These are phyloP conservation scores for Fusarium ambrosium DNA, from an alignment of 2,329 filamentous ascomycete genomes.

Conservation along the genomic window DNA sequence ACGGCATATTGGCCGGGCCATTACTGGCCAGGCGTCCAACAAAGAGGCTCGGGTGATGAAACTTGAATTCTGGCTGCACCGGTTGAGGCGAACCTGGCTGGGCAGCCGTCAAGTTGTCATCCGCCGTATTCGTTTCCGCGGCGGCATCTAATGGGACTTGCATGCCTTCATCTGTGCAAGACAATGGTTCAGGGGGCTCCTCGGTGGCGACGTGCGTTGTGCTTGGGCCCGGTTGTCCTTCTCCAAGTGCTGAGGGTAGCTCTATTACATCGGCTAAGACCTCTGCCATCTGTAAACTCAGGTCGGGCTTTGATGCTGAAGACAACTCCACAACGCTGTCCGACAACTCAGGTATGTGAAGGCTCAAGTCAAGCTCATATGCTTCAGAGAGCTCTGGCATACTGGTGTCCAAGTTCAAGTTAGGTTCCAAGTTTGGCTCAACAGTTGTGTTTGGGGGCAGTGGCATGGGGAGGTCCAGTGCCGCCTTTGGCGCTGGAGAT, in stretches of 20 bases:
- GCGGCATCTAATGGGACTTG: conserved; percentile 9
- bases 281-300: not conserved
- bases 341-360: not conserved
- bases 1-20: conserved; percentile 2
- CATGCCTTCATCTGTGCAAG: conserved; percentile 4
- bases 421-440: not conserved
- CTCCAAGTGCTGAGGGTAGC: not conserved
- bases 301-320: conserved; percentile 9
- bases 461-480: not conserved
- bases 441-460: not conserved
- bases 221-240: not conserved
- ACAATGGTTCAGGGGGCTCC: not conserved
- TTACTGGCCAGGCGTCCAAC: conserved; percentile 47
- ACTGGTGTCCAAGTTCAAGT: not conserved
- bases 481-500: not conserved
- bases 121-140: conserved; percentile 12
- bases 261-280: not conserved
- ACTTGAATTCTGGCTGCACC: conserved; percentile 41
- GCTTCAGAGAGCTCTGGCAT: not conserved
- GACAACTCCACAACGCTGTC: conserved; percentile 39
- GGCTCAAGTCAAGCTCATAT: not conserved
- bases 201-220: not conserved
- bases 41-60: conserved; percentile 52
- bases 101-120: conserved; percentile 27
- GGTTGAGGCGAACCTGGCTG: conserved; percentile 33